phyloP scores from a whole-genome alignment of 495 filamentous ascomycete genomes.

The Annulohypoxylon maeteangense region DNA sequence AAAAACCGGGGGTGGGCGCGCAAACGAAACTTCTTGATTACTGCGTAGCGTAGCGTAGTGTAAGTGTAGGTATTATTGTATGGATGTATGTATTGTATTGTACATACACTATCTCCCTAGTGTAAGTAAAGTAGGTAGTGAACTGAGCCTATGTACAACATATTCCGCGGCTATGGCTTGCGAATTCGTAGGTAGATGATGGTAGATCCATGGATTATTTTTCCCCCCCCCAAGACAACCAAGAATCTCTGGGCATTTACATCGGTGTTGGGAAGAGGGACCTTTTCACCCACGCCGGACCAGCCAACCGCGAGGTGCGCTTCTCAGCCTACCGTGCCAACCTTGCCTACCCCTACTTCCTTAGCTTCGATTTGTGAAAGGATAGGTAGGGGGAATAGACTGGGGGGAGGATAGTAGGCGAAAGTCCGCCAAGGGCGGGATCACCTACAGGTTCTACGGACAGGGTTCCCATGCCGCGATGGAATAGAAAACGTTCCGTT shows the following conservation, averaged over 20 bases:
- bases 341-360: constrained; percentile 18
- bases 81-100: background rate
- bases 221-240: constrained; percentile 28
- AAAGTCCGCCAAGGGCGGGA: constrained; percentile 45
- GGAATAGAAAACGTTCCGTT: constrained; percentile 43
- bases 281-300: constrained; percentile 39
- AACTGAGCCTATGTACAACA: constrained; percentile 39
- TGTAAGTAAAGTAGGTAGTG: no score
- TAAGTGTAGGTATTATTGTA: background rate
- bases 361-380: constrained; percentile 44
- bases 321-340: constrained; percentile 34
- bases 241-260: constrained; percentile 46
- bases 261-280: constrained; percentile 44
- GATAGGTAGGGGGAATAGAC: constrained; percentile 29
- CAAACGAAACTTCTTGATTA: constrained; percentile 39
- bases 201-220: constrained; percentile 6
- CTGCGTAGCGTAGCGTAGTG: constrained; percentile 18
- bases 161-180: constrained; percentile 40
- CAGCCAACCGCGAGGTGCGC: constrained; percentile 33
- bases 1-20: constrained; percentile 43
- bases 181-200: constrained; percentile 15
- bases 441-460: constrained; percentile 39
- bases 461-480: constrained; percentile 44
- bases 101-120: no score
- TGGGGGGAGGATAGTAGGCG: constrained; percentile 28